Conservation (phyloP, 305 asterid species). For the Ajuga reptans region DNA sequence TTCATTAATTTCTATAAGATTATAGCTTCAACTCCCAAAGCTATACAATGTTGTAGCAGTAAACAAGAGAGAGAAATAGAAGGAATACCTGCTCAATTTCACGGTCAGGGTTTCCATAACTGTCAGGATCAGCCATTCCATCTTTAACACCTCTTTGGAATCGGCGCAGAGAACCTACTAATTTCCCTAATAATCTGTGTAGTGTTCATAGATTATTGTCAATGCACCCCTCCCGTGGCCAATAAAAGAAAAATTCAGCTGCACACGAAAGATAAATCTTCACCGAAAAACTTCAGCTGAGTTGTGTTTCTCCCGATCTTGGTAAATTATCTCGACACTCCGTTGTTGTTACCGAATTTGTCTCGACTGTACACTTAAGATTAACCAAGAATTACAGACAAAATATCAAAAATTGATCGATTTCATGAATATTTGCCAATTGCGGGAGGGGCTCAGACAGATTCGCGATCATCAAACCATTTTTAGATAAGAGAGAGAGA, state of each 20-base stretch:
- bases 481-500: not conserved
- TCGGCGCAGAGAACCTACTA: conserved; percentile 33
- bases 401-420: conserved; percentile 16
- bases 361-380: conserved; percentile 10
- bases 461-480: conserved; percentile 27
- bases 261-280: not conserved
- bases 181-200: conserved; percentile 34
- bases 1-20: not conserved
- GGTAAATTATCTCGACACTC: not conserved
- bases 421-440: conserved; percentile 19
- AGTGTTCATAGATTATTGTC: conserved; percentile 47
- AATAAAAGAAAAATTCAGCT: conserved; percentile 30
- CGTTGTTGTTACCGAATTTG: not conserved
- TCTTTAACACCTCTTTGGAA: conserved; percentile 54
- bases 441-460: conserved; percentile 8
- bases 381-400: conserved; percentile 11
- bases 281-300: conserved; percentile 11
- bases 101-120: conserved; percentile 59
- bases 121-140: conserved; percentile 86
- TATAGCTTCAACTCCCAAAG: not conserved
- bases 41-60: not conserved
- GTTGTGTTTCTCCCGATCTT: conserved; percentile 22
- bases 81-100: conserved; percentile 58
- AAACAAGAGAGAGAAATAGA: conserved; percentile 8
- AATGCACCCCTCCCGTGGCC: conserved; percentile 31